phyloP scores from a whole-genome alignment of 1,284 basidiomycete species.

The Cryptococcus floricola region DNA sequence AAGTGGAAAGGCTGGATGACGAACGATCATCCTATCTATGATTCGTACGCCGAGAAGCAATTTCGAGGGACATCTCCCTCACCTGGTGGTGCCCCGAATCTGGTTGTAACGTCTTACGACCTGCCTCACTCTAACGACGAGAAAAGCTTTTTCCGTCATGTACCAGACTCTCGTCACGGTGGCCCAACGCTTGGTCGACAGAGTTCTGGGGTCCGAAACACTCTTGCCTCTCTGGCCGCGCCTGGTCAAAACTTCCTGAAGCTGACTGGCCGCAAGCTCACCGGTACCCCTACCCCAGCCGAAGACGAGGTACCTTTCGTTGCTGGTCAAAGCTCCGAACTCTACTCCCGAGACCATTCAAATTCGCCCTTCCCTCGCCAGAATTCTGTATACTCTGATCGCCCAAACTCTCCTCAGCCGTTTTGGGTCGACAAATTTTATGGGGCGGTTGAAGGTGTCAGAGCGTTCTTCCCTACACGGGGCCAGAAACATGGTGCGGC shows the following conservation, averaged over 20 bases:
- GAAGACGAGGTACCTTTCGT: neutral
- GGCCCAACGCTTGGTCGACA: conserved; percentile 5
- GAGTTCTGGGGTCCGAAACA: conserved; percentile 16
- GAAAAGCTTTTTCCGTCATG: conserved; percentile 18
- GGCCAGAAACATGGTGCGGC: conserved; percentile 25
- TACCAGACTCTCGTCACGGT: neutral
- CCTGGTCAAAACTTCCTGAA: conserved; percentile 36
- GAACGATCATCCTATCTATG: conserved; percentile 29
- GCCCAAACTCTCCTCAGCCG: conserved; percentile 14
- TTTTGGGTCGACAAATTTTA: conserved; percentile 37
- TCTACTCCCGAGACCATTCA: conserved; percentile 11
- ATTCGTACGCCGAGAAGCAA: conserved; percentile 26
- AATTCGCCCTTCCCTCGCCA: neutral
- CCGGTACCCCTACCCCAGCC: neutral
- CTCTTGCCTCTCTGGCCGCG: conserved; percentile 29
- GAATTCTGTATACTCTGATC: neutral
- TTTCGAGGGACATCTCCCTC: conserved; percentile 24
- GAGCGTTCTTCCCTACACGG: conserved; percentile 25
- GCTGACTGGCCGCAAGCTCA: conserved; percentile 16
- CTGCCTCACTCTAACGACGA: conserved; percentile 14
- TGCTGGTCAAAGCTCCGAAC: conserved; percentile 20
- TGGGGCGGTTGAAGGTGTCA: conserved; percentile 18
- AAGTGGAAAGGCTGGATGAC: conserved; percentile 20
- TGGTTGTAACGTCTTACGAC: neutral
- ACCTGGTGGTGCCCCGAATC: neutral